Conservation (phyloP, 352 stramenopile genomes). For the Phytopythium ostracodes region DNA sequence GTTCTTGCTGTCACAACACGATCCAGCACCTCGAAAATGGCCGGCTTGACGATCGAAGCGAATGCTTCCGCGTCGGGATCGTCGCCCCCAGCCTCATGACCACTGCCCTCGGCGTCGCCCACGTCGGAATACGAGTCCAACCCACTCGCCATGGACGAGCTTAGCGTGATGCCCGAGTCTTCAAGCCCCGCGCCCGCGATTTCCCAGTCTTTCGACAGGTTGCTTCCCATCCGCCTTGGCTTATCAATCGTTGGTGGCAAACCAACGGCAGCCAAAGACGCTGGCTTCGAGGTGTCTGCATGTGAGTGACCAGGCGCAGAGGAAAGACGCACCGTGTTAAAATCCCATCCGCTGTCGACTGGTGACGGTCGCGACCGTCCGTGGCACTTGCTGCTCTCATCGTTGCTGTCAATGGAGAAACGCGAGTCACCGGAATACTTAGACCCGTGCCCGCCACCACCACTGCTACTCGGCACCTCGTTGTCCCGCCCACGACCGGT, state of each 20-base stretch:
- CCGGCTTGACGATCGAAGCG: conserved; percentile 68
- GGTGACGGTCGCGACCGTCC: conserved; percentile 29
- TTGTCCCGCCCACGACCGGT: neutral
- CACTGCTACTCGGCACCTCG: neutral
- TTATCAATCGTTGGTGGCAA: neutral
- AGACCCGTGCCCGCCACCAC: neutral
- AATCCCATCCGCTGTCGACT: conserved; percentile 70
- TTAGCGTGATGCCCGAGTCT: conserved; percentile 7
- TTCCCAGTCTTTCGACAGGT: conserved; percentile 5
- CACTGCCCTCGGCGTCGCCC: neutral
- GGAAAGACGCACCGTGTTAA: conserved; percentile 65
- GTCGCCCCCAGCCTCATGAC: conserved; percentile 3
- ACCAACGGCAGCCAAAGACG: neutral
- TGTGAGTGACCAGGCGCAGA: conserved; percentile 9
- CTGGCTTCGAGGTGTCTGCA: conserved; percentile 2
- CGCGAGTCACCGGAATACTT: neutral
- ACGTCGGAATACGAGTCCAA: conserved; percentile 2
- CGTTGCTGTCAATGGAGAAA: neutral
- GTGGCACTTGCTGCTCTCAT: conserved; percentile 33
- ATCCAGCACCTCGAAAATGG: conserved; percentile 70
- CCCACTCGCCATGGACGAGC: conserved; percentile 7
- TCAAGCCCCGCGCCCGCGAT: neutral
- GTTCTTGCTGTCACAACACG: conserved; percentile 30
- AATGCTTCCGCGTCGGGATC: conserved; percentile 53
- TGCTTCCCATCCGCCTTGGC: neutral